These are phyloP conservation scores for Fusarium zealandicum DNA, from an alignment of 2,329 filamentous ascomycete genomes.

Conservation along the genomic window DNA sequence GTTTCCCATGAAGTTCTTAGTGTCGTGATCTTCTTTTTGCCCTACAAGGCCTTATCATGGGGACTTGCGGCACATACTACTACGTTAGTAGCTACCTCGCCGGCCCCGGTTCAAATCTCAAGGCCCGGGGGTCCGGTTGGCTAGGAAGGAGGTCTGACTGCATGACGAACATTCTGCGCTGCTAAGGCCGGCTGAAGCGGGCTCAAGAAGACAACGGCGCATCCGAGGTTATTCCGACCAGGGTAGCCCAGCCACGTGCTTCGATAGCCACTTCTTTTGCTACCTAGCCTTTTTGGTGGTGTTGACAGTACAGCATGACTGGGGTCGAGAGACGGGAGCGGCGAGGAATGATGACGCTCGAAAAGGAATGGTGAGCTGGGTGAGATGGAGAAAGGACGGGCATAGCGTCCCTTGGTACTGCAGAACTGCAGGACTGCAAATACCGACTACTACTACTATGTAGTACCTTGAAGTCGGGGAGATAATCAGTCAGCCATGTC, in stretches of 20 bases:
- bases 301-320: no score
- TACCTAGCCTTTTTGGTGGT: neutral
- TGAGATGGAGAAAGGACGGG: neutral
- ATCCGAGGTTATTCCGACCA: conserved; percentile 16
- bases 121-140: conserved; percentile 1
- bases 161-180: neutral
- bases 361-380: neutral
- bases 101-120: neutral
- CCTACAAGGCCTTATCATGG: neutral
- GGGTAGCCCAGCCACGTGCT: conserved; percentile 12
- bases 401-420: neutral
- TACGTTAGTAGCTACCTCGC: neutral
- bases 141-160: neutral
- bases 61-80: neutral
- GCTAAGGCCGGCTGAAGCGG: neutral
- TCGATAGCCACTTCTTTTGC: conserved; percentile 11
- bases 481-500: neutral
- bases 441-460: no score
- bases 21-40: conserved; percentile 13
- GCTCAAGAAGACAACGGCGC: conserved; percentile 3
- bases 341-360: neutral
- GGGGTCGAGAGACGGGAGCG: neutral
- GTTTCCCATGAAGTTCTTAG: neutral
- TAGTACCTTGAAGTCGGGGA: neutral
- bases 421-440: no score